Conservation (phyloP, 2,329 filamentous ascomycete genomes). For the Aspergillus viridinutans region DNA sequence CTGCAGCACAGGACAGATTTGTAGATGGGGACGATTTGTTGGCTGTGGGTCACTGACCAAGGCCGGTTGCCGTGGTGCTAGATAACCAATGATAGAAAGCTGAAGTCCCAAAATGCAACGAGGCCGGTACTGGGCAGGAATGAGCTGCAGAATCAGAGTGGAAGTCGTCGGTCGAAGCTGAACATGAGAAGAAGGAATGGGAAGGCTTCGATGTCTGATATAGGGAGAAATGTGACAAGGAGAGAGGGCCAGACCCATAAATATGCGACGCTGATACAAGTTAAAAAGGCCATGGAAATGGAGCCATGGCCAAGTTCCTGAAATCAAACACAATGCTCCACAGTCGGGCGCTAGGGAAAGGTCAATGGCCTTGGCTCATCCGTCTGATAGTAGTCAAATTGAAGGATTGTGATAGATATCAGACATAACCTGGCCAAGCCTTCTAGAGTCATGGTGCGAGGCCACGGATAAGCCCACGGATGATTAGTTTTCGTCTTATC, state of each 20-base stretch:
- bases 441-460: not conserved
- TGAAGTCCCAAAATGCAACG: not conserved
- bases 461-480: not conserved
- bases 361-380: slow-evolving; percentile 16
- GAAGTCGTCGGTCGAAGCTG: not conserved
- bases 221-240: slow-evolving; percentile 1
- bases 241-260: slow-evolving; percentile 11
- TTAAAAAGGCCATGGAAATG: slow-evolving; percentile 8
- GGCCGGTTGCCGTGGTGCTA: not conserved
- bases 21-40: not conserved
- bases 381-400: slow-evolving; percentile 17
- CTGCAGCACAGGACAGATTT: not conserved
- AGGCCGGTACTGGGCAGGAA: not conserved
- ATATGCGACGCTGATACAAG: slow-evolving; percentile 14
- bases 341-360: slow-evolving; percentile 16
- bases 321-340: slow-evolving; percentile 18
- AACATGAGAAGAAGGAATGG: not conserved
- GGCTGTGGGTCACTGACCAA: not conserved
- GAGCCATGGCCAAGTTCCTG: slow-evolving; percentile 10
- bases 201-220: not conserved
- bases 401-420: slow-evolving; percentile 5
- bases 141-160: not conserved
- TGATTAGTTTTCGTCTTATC: not conserved
- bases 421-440: slow-evolving; percentile 1
- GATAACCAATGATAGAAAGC: not conserved